Percentiles rank a stretch among this genome's conserved stretches.
phyloP scores from a whole-genome alignment of 257 asterid species.

The Phtheirospermum japonicum region DNA sequence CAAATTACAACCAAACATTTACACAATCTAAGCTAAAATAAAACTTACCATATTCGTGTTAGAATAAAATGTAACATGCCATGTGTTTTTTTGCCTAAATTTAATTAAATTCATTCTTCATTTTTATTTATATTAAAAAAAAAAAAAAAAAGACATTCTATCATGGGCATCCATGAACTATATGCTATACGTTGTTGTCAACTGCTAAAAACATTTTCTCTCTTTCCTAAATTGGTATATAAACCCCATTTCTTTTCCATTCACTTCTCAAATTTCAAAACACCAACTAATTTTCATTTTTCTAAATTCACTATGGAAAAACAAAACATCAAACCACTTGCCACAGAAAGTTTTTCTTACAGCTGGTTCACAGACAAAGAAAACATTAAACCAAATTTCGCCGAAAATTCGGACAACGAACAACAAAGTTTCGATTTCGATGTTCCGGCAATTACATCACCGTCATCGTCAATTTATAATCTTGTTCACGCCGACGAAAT shows the following conservation, averaged over 20 bases:
- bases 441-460: constrained; percentile 23
- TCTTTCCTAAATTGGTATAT: constrained; percentile 13
- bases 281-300: no score
- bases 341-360: constrained; percentile 62
- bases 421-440: constrained; percentile 40
- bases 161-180: constrained; percentile 25
- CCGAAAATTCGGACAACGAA: neutral
- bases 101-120: neutral
- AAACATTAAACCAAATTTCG: constrained; percentile 3
- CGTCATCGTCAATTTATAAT: constrained; percentile 24
- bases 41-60: constrained; percentile 12
- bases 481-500: constrained; percentile 50
- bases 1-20: no score
- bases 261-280: constrained; percentile 12
- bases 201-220: neutral
- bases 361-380: constrained; percentile 47
- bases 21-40: no score
- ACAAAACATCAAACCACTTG: constrained; percentile 46
- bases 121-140: neutral
- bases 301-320: constrained; percentile 51
- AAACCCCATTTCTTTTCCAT: constrained; percentile 9
- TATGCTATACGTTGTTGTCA: neutral
- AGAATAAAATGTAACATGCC: constrained; percentile 26
- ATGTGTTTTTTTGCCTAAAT: constrained; percentile 29
- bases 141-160: neutral